These are phyloP conservation scores for Peronosclerospora sorghi DNA, from an alignment of 352 stramenopile species.

Conservation along the genomic window DNA sequence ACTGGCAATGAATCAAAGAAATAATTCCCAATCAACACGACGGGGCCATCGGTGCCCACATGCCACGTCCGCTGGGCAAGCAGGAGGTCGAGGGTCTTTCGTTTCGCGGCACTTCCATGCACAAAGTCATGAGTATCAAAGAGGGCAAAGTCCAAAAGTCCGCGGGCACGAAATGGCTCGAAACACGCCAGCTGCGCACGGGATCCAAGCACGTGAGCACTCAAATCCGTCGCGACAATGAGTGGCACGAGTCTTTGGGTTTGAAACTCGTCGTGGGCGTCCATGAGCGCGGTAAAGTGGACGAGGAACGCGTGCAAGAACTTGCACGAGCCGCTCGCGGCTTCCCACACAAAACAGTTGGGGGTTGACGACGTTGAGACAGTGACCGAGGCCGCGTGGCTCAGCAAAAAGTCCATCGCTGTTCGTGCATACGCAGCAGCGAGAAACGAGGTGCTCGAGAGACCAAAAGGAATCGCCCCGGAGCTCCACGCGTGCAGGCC, in stretches of 20 bases:
- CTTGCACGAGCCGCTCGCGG: constrained; percentile 73
- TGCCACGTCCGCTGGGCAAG: constrained; percentile 20
- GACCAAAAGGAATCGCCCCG: constrained; percentile 58
- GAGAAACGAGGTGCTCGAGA: constrained; percentile 73
- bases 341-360: constrained; percentile 80
- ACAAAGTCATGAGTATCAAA: constrained; percentile 55
- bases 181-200: constrained; percentile 55
- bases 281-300: constrained; percentile 45
- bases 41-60: constrained; percentile 34
- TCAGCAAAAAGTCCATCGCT: constrained; percentile 40
- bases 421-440: constrained; percentile 47
- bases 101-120: neutral
- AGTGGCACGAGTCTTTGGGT: constrained; percentile 30
- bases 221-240: constrained; percentile 62
- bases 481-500: constrained; percentile 68
- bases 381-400: constrained; percentile 5
- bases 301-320: constrained; percentile 63
- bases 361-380: constrained; percentile 7
- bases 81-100: constrained; percentile 26
- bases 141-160: constrained; percentile 52
- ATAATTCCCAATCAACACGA: constrained; percentile 78
- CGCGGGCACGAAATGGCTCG: constrained; percentile 23
- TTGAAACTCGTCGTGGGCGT: constrained; percentile 13
- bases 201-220: constrained; percentile 52
- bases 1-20: constrained; percentile 69